Evolutionary conservation across 1,284 basidiomycete species (phyloP), one percentile per base, ranked within the genome.

Genomic region (Tilletia caries): DNA sequence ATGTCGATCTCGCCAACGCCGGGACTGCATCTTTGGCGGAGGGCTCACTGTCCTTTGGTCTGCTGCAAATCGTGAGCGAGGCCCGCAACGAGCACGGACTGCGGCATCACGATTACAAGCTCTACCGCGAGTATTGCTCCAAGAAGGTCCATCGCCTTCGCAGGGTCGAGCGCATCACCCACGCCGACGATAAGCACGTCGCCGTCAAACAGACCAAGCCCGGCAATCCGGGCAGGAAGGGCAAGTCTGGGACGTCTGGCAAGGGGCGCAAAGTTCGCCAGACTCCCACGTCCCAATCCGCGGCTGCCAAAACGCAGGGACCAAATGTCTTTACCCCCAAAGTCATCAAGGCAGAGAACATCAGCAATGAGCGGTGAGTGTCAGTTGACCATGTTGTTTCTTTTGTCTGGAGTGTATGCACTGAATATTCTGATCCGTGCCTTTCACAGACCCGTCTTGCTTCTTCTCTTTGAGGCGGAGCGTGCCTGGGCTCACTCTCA

Each of bases 401-500:
- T 27, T 8, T 50, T 8, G 10, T 1, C 48, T 27, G 10, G 48
- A n/a, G 8, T 2, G 20, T 50, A n/a, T 6, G 20, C 48, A n/a
- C 6, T 50, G 1, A 27, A 50, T 20, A 12, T 8, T 12, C 48
- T n/a, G 48, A 23, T 8, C 2, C 1, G 3, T 54, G 5, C 23
- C n/a, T 6, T 54, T 66, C 68, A n/a, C 69, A 80, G 75, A 66
- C 70, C 79, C 76, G 87, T 95, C 8, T 90, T 95, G 76, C 87
- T 96, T 1, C 85, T 94, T 50, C 87, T 96, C 12, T 90, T 94
- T 79, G 92, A 94, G 81, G 88, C 92, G 5, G 94, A 97, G 84
- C 89, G 94, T 64, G 91, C 92, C n/a, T 93, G 93, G 89, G 89
- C 92, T 0, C 89, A 92, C 83, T 90, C 92, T 10, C 92, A 94